Evolutionary conservation across 2,329 filamentous ascomycete genomes (phyloP).

Genomic region (Pseudogymnoascus sp.): DNA sequence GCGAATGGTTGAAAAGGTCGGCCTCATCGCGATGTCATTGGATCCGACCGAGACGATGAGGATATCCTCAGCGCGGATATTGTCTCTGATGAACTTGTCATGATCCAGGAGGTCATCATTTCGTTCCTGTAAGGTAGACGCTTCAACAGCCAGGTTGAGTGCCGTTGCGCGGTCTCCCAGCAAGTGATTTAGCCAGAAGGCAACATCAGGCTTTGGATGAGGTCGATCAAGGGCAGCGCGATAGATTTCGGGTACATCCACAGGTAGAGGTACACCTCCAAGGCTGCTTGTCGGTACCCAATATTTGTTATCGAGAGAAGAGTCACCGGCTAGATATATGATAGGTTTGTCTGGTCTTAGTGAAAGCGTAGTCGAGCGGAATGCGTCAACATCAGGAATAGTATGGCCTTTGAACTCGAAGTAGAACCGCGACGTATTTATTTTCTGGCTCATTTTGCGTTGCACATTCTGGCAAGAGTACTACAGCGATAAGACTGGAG

Average conservation of each 20-base stretch:
- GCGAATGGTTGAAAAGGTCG: slow-evolving; percentile 14
- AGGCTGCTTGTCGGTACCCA: slow-evolving; percentile 16
- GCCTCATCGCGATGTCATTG: slow-evolving; percentile 15
- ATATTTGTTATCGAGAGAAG: slow-evolving; percentile 17
- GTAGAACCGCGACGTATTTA: slow-evolving; percentile 16
- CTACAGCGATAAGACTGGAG: not conserved
- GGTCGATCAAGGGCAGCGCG: slow-evolving; percentile 13
- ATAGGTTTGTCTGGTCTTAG: slow-evolving; percentile 13
- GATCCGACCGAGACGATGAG: slow-evolving; percentile 15
- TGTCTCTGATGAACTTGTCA: slow-evolving; percentile 15
- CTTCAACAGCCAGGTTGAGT: slow-evolving; percentile 16
- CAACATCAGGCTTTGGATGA: slow-evolving; percentile 16
- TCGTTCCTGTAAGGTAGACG: slow-evolving; percentile 12
- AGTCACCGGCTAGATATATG: slow-evolving; percentile 16
- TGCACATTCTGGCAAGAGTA: not conserved
- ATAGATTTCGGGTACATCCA: slow-evolving; percentile 16
- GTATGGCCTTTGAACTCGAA: slow-evolving; percentile 15
- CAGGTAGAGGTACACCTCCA: slow-evolving; percentile 11
- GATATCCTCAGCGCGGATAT: slow-evolving; percentile 14
- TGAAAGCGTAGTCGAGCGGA: slow-evolving; percentile 11
- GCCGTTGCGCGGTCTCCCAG: slow-evolving; percentile 13
- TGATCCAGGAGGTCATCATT: slow-evolving; percentile 11
- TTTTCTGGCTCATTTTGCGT: slow-evolving; percentile 12
- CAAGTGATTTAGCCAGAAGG: slow-evolving; percentile 18
- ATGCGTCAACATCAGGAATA: slow-evolving; percentile 13